These are phyloP conservation scores for Diutina mesorugosa DNA, from an alignment of 1,139 yeast species.

Conservation along the genomic window DNA sequence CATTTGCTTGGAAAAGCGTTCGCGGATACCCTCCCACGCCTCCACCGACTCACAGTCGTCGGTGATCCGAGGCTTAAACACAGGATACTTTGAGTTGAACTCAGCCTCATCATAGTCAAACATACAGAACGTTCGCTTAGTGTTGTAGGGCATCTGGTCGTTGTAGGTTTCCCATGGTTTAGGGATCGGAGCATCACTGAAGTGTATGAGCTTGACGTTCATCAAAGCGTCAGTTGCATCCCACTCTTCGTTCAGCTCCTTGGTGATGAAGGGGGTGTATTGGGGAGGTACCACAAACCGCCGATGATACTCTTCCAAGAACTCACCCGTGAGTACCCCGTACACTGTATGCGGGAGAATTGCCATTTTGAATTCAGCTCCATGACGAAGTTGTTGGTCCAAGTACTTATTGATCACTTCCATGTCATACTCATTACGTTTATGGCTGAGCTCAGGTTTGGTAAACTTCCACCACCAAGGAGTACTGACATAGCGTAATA, in stretches of 20 bases:
- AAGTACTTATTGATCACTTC: slow-evolving; percentile 29
- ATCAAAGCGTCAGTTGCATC: slow-evolving; percentile 11
- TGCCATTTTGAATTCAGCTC: slow-evolving; percentile 14
- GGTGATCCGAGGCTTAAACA: slow-evolving; percentile 9
- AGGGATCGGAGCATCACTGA: slow-evolving; percentile 34
- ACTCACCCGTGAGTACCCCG: slow-evolving; percentile 38
- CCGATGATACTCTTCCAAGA: slow-evolving; percentile 18
- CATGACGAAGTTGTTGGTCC: slow-evolving; percentile 8
- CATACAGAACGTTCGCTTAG: slow-evolving; percentile 15
- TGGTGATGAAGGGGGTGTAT: slow-evolving; percentile 16
- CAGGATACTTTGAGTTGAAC: slow-evolving; percentile 12
- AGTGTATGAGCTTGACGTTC: slow-evolving; percentile 21
- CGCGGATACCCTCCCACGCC: slow-evolving; percentile 16
- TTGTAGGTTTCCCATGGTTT: slow-evolving; percentile 29
- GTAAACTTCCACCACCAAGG: slow-evolving; percentile 1
- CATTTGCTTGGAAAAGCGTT: neutral
- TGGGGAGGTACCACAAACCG: slow-evolving; percentile 19
- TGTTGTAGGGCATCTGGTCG: slow-evolving; percentile 12
- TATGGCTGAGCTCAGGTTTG: neutral
- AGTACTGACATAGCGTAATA: neutral
- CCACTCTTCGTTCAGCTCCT: slow-evolving; percentile 14
- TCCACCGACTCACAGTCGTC: slow-evolving; percentile 22
- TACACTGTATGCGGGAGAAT: slow-evolving; percentile 33
- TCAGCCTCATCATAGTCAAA: slow-evolving; percentile 8
- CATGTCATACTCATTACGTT: slow-evolving; percentile 22